A percentile compares a stretch with the other conserved stretches of the same genome.
phyloP scores from a whole-genome alignment of 192 early-diverging fungal species.

The Thamnidium elegans region DNA sequence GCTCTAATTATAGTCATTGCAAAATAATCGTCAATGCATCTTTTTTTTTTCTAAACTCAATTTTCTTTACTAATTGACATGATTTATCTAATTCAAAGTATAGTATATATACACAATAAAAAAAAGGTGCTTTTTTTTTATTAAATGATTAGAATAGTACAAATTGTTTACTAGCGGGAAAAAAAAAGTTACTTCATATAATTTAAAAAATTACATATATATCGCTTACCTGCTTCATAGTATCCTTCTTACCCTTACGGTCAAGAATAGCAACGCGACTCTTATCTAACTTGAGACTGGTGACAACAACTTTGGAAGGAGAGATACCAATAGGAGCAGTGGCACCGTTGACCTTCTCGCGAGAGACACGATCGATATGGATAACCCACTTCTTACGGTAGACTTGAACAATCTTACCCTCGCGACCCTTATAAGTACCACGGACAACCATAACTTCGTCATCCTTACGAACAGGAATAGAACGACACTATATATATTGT shows the following conservation, averaged over 20 bases:
- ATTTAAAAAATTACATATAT: no score
- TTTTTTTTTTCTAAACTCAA: background rate
- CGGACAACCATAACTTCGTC: conserved; percentile 97
- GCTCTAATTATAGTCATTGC: conserved; percentile 53
- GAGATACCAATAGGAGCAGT: conserved; percentile 89
- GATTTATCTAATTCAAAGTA: no score
- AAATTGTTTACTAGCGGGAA: no score
- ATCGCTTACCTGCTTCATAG: conserved; percentile 38
- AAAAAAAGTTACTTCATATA: no score
- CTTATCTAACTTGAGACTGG: conserved; percentile 93
- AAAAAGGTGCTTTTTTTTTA: no score
- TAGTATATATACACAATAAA: no score
- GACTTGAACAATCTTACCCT: conserved; percentile 94
- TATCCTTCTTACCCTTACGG: conserved; percentile 70
- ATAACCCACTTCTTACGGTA: no score
- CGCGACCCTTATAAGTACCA: conserved; percentile 94
- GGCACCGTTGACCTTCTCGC: conserved; percentile 95
- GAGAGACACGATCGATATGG: no score
- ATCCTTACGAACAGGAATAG: conserved; percentile 95
- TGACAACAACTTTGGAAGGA: conserved; percentile 98
- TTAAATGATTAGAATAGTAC: no score
- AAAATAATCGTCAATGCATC: conserved; percentile 17
- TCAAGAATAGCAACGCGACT: conserved; percentile 88
- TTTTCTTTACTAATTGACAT: no score
- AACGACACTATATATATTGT: conserved; percentile 45